phyloP scores from a whole-genome alignment of 306 rosid species.

The Vigna radiata region DNA sequence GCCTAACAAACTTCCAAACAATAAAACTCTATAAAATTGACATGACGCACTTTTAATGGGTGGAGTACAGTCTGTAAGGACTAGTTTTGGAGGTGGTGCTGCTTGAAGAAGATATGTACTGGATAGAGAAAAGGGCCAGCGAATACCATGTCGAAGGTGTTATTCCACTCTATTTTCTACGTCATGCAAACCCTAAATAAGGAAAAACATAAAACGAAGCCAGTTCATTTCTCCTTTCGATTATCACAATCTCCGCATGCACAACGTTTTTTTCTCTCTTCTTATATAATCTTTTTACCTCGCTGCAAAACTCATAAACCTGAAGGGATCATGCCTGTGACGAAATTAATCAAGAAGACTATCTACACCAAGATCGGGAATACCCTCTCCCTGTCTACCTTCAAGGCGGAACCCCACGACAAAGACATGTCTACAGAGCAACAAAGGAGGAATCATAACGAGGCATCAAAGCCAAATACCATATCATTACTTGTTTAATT shows the following conservation, averaged over 20 bases:
- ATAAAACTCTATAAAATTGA: no score
- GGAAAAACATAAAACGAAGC: background rate
- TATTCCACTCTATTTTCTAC: background rate
- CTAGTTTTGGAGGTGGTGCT: background rate
- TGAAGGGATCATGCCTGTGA: background rate
- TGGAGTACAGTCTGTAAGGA: background rate
- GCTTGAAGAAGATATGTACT: background rate
- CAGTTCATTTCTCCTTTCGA: background rate
- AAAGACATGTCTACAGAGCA: background rate
- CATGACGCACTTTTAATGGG: no score
- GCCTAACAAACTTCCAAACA: no score
- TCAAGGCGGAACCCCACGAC: background rate
- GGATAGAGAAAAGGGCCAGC: background rate
- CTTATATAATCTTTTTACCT: background rate
- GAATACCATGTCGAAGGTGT: background rate
- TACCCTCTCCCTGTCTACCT: background rate
- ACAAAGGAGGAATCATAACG: background rate
- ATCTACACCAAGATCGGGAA: background rate
- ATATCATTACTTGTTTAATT: background rate
- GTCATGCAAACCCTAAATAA: slow-evolving; percentile 5
- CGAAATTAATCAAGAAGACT: background rate
- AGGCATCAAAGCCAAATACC: background rate
- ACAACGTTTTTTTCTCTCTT: background rate
- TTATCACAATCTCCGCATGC: background rate
- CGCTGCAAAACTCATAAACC: background rate